These are phyloP conservation scores for Hirschfeldia incana DNA, from an alignment of 345 rosid species.

Conservation along the genomic window DNA sequence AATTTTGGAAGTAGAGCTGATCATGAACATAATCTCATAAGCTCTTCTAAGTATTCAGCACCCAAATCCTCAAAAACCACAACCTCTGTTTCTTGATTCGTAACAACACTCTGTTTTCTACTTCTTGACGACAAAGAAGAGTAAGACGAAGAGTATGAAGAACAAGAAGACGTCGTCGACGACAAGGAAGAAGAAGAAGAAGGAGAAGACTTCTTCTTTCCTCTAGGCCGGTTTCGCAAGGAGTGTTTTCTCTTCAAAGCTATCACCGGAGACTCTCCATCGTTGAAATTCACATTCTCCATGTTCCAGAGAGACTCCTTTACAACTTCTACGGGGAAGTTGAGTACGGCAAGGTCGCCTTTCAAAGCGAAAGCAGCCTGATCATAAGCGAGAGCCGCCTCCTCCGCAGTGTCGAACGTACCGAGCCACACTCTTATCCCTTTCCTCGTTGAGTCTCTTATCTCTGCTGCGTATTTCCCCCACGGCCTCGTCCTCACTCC, in stretches of 20 bases:
- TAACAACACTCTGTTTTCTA: slow-evolving; percentile 25
- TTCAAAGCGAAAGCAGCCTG: slow-evolving; percentile 68
- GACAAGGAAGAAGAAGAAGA: neutral
- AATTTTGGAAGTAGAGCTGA: neutral
- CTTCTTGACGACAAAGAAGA: slow-evolving; percentile 16
- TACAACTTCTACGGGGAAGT: slow-evolving; percentile 52
- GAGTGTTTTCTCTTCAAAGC: slow-evolving; percentile 63
- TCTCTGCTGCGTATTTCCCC: slow-evolving; percentile 82
- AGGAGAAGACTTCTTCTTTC: slow-evolving; percentile 39
- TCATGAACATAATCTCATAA: slow-evolving; percentile 53
- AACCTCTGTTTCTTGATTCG: slow-evolving; percentile 34
- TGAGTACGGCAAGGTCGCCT: slow-evolving; percentile 58
- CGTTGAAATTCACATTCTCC: slow-evolving; percentile 43
- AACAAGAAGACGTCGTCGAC: neutral
- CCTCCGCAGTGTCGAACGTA: slow-evolving; percentile 69
- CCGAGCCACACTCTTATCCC: slow-evolving; percentile 80
- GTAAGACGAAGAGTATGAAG: neutral
- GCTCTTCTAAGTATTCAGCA: slow-evolving; percentile 66
- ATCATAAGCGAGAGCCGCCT: slow-evolving; percentile 76
- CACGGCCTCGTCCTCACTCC: slow-evolving; percentile 79
- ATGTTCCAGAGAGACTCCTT: slow-evolving; percentile 54
- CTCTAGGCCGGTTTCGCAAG: slow-evolving; percentile 44
- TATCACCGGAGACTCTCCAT: slow-evolving; percentile 65
- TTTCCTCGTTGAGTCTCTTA: slow-evolving; percentile 63
- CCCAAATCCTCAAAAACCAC: slow-evolving; percentile 72